A percentile compares a stretch with the other conserved stretches of the same genome.
These are phyloP conservation scores for Stachybotrys chlorohalonatus DNA, from an alignment of 2,329 filamentous ascomycete species.

Conservation along the genomic window DNA sequence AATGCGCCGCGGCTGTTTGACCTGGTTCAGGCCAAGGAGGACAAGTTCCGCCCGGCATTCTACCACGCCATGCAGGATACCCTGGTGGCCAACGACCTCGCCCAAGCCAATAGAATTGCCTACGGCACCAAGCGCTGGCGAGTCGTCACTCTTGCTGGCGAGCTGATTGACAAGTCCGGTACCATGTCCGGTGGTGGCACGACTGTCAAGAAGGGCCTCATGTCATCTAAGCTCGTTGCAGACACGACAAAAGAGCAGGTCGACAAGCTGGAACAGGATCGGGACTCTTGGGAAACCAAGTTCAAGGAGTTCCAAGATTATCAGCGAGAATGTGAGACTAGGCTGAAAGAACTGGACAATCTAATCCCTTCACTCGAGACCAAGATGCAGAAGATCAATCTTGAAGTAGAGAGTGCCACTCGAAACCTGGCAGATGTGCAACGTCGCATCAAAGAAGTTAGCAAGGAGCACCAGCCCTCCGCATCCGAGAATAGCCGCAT, in stretches of 20 bases:
- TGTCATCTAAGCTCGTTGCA: constrained; percentile 92
- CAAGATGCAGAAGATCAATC: constrained; percentile 78
- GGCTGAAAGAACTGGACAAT: constrained; percentile 62
- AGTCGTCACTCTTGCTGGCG: constrained; percentile 89
- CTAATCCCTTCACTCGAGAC: constrained; percentile 81
- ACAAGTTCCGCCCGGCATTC: constrained; percentile 82
- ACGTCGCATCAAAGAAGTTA: constrained; percentile 76
- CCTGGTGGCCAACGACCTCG: constrained; percentile 80
- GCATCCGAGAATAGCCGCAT: constrained; percentile 71
- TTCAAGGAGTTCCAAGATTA: constrained; percentile 80
- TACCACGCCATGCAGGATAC: constrained; percentile 95
- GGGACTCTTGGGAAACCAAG: constrained; percentile 73
- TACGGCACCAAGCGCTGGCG: constrained; percentile 92
- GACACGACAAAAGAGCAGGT: constrained; percentile 87
- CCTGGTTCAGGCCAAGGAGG: constrained; percentile 79
- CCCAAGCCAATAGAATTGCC: constrained; percentile 95
- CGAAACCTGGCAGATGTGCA: constrained; percentile 78
- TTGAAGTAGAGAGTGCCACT: constrained; percentile 82
- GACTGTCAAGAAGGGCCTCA: constrained; percentile 80
- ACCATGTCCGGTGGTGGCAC: constrained; percentile 97
- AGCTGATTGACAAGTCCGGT: constrained; percentile 95
- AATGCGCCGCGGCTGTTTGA: constrained; percentile 89
- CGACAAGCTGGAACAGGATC: constrained; percentile 73
- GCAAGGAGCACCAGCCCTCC: constrained; percentile 70
- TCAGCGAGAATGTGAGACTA: constrained; percentile 68